A percentile compares a stretch with the other conserved stretches of the same genome.
Evolutionary conservation across 495 filamentous ascomycete species (phyloP).

Genomic region (Hyaloscypha bicolor): DNA sequence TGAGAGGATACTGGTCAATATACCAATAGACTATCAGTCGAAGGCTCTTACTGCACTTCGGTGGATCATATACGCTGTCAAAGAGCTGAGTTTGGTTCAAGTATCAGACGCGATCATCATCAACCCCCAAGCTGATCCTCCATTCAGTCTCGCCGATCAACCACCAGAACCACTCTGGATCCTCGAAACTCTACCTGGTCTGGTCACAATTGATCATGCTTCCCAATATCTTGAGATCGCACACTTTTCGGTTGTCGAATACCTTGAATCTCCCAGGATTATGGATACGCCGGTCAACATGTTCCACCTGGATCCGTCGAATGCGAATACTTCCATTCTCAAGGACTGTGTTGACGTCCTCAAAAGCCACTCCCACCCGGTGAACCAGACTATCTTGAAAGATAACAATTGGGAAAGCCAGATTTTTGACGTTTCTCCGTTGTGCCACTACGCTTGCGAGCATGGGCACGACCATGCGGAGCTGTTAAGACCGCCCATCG

Average conservation of each 20-base stretch:
- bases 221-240: background rate
- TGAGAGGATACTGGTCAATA: conserved; percentile 33
- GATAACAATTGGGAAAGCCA: no score
- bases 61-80: background rate
- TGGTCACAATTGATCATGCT: background rate
- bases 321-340: no score
- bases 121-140: background rate
- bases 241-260: background rate
- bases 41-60: background rate
- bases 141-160: background rate
- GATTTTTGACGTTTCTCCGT: no score
- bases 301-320: background rate
- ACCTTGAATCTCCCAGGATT: background rate
- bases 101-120: conserved; percentile 1
- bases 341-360: no score
- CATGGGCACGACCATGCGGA: no score
- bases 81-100: background rate
- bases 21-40: conserved; percentile 12
- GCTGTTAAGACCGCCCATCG: no score
- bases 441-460: no score
- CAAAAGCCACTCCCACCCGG: no score
- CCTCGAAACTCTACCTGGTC: background rate
- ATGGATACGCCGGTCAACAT: background rate
- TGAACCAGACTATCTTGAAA: no score
- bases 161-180: background rate